These are phyloP conservation scores for Botrytis byssoidea DNA, from an alignment of 2,329 filamentous ascomycete genomes.

Conservation along the genomic window DNA sequence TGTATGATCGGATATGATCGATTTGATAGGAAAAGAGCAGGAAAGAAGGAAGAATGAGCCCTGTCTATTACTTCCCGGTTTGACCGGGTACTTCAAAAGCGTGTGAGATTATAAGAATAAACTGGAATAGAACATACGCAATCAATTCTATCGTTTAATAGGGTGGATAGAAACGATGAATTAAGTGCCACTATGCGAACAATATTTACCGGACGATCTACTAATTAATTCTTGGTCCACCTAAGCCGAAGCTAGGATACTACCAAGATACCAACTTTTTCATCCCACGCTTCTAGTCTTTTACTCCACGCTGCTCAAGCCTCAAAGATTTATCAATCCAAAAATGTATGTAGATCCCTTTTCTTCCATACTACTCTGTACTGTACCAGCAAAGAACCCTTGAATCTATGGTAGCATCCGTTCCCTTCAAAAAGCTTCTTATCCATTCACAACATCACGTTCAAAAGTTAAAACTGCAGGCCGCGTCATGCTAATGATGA, in stretches of 20 bases:
- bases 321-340: background rate
- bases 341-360: background rate
- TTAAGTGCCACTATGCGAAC: background rate
- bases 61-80: background rate
- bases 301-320: background rate
- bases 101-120: background rate
- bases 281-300: background rate
- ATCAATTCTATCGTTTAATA: background rate
- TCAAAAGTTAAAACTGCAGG: background rate
- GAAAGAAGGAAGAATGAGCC: background rate
- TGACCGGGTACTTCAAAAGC: background rate
- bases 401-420: background rate
- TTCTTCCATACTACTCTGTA: background rate
- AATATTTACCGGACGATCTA: background rate
- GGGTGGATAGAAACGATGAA: background rate
- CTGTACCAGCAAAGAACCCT: background rate
- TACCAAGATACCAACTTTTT: background rate
- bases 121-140: background rate
- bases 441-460: background rate
- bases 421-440: background rate
- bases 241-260: background rate
- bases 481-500: constrained; percentile 5
- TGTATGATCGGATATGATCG: background rate
- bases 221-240: background rate
- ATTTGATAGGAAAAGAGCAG: background rate